Conservation (phyloP, 2,329 filamentous ascomycete species). For the Neurospora crassa region DNA sequence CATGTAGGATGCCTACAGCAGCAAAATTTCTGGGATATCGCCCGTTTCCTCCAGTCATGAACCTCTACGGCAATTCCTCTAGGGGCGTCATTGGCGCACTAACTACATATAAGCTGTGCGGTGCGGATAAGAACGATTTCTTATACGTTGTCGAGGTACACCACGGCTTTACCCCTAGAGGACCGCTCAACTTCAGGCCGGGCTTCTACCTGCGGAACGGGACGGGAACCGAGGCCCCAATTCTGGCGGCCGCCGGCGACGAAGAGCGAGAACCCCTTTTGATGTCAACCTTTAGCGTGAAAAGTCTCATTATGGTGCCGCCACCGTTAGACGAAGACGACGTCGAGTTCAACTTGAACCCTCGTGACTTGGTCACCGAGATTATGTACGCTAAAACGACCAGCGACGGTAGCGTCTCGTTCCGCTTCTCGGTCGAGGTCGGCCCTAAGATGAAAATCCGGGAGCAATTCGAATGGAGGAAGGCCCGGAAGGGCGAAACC, state of each 20-base stretch:
- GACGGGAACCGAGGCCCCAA: slow-evolving; percentile 1
- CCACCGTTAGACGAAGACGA: not conserved
- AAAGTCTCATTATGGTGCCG: slow-evolving; percentile 4
- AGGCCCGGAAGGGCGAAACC: not conserved
- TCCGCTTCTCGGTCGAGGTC: slow-evolving; percentile 8
- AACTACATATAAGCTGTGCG: slow-evolving; percentile 8
- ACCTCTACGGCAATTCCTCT: slow-evolving; percentile 6
- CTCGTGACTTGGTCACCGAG: slow-evolving; percentile 4
- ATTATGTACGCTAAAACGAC: not conserved
- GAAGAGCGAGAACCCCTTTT: slow-evolving; percentile 1
- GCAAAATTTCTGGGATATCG: slow-evolving; percentile 1
- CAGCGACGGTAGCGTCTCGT: slow-evolving; percentile 3
- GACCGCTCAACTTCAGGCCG: slow-evolving; percentile 8
- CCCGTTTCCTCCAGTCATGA: slow-evolving; percentile 8
- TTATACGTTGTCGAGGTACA: slow-evolving; percentile 10
- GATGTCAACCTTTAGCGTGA: not conserved
- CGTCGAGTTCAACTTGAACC: slow-evolving; percentile 1
- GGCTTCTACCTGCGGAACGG: slow-evolving; percentile 11
- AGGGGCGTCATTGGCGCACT: not conserved
- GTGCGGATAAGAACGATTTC: slow-evolving; percentile 3
- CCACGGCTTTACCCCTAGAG: slow-evolving; percentile 5
- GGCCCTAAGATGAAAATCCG: not conserved
- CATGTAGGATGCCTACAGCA: not conserved
- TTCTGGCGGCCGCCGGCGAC: slow-evolving; percentile 9
- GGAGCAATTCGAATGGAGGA: slow-evolving; percentile 7